Evolutionary conservation across 805 yeast genomes (phyloP).

Genomic region (Myxozyma vanderwaltii): DNA sequence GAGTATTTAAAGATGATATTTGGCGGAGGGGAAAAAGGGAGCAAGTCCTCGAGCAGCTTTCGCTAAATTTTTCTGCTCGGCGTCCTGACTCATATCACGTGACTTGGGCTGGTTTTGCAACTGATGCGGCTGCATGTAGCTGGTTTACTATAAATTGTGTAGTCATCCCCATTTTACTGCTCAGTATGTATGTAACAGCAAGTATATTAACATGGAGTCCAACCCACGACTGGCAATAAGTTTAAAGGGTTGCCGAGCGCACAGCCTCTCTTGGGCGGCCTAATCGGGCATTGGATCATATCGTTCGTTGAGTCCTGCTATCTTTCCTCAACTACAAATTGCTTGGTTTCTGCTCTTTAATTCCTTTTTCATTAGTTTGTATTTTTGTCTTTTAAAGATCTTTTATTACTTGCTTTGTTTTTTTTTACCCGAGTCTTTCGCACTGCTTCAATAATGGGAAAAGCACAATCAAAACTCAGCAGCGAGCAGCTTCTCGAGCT

Average conservation of each 20-base stretch:
- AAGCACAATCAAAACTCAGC: constrained; percentile 87
- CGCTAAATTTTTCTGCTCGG: background rate
- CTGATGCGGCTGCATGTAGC: too few relatives aligned
- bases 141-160: too few relatives aligned
- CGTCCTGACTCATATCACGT: constrained; percentile 8
- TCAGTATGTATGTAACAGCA: too few relatives aligned
- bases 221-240: too few relatives aligned
- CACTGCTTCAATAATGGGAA: constrained; percentile 68
- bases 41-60: background rate
- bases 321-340: background rate
- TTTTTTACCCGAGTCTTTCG: background rate
- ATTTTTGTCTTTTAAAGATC: background rate
- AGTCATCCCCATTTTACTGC: too few relatives aligned
- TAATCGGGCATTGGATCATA: background rate
- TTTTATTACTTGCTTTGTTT: background rate
- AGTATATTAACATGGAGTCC: too few relatives aligned
- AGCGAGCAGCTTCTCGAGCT: constrained; percentile 85
- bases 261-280: constrained; percentile 13
- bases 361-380: background rate
- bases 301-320: background rate
- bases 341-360: background rate
- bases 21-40: background rate
- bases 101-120: background rate
- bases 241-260: background rate
- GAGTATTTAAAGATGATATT: too few relatives aligned